Conservation (phyloP, 78 protist species). For the Thecamonas trahens region DNA sequence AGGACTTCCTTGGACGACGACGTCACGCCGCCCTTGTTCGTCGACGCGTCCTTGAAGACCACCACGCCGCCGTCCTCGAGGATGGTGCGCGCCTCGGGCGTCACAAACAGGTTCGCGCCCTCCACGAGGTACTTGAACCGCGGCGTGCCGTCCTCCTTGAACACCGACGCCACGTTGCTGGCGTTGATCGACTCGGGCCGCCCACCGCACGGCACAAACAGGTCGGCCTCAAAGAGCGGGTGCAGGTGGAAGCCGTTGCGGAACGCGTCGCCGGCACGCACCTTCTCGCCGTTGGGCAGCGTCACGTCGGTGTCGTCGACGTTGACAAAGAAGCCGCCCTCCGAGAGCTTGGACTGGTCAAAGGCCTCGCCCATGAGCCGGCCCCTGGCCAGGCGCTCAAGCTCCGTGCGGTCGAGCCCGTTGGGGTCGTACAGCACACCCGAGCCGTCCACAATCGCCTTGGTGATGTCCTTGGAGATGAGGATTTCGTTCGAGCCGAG, state of each 20-base stretch:
- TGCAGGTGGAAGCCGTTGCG: conserved; percentile 69
- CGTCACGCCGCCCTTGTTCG: conserved; percentile 89
- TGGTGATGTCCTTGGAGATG: conserved; percentile 33
- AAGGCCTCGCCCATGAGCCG: conserved; percentile 50
- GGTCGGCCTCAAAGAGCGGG: conserved; percentile 15
- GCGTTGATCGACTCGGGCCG: conserved; percentile 74
- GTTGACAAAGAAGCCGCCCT: conserved; percentile 41
- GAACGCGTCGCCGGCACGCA: conserved; percentile 59
- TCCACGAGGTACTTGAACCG: conserved; percentile 74
- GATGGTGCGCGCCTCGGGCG: conserved; percentile 69
- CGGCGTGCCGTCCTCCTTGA: conserved; percentile 18
- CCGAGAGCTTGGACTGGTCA: conserved; percentile 18
- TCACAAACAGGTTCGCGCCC: conserved; percentile 87
- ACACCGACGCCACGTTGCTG: conserved; percentile 38
- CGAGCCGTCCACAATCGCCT: conserved; percentile 71
- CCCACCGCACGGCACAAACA: conserved; percentile 92
- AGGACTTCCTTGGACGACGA: conserved; percentile 78
- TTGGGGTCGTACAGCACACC: conserved; percentile 68
- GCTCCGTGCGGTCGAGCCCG: conserved; percentile 42
- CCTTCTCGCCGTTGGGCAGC: conserved; percentile 36
- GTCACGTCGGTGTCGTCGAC: conserved; percentile 34
- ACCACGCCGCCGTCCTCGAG: conserved; percentile 75
- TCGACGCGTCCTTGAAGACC: conserved; percentile 74
- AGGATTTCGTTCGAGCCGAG: conserved; percentile 77
- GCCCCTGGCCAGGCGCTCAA: conserved; percentile 39